Evolutionary conservation across 805 yeast species (phyloP), one percentile per base, ranked within the genome.

Genomic region (Candida silvatica): DNA sequence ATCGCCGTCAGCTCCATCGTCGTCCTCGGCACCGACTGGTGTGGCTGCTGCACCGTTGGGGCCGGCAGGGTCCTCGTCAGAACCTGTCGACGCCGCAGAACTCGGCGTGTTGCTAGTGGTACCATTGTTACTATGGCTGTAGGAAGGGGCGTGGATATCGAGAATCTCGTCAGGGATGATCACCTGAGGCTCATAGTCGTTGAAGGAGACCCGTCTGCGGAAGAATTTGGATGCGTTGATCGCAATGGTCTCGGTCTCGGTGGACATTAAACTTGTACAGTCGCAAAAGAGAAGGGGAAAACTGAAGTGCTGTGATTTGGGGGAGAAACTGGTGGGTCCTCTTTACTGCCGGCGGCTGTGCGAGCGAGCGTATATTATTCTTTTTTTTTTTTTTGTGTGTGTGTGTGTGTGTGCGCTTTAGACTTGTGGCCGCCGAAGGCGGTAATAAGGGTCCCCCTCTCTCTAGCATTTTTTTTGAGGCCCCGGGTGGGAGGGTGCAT

Each of bases 101-200:
- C 28, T 16, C 28, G 23, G 9, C 17, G 29, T 12, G 12, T 7
- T 15, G 12, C n/a, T n/a, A n/a, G n/a, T n/a, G n/a, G n/a, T n/a
- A n/a, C n/a, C n/a, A n/a, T n/a, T n/a, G 12, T 24, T 32, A 18
- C 14, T 18, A 29, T 17, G 9, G 22, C 33, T 12, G 34, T 58
- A 34, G 59, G 58, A 47, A 58, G 70, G 41, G 70, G 73, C 68
- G 48, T 71, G 77, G 36, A 71, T 52, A 5, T 68, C 73, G 51
- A 69, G 48, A 37, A 58, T 73, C 71, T 66, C 11, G 56, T 70
- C 19, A 64, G 61, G 42, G 62, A 62, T 32, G 67, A 65, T 44
- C 67, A 67, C 29, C 68, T 50, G 20, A 66, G 44, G 44, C 7
- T 34, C 17, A 30, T 38, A 44, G 30, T 44, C 37, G 22, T 44